Percentiles rank a stretch among this genome's conserved stretches.
Conservation (phyloP, 129 eudicot genomes). For the Lactuca saligna region DNA sequence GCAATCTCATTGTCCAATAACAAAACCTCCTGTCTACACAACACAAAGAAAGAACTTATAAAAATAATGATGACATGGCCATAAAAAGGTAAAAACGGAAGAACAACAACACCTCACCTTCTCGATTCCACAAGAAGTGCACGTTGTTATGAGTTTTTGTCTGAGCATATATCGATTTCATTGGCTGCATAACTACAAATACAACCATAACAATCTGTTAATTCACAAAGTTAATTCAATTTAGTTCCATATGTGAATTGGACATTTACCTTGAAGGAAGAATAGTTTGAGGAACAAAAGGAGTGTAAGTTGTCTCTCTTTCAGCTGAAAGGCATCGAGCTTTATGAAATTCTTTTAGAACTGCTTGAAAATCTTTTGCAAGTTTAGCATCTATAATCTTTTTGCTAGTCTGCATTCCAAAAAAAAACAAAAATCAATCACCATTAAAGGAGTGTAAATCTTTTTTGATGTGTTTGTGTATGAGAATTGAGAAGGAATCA, state of each 20-base stretch:
- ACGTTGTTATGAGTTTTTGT: constrained; percentile 54
- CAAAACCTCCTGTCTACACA: constrained; percentile 49
- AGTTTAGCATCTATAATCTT: constrained; percentile 94
- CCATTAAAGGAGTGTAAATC: neutral
- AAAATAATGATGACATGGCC: no score
- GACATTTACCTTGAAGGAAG: constrained; percentile 69
- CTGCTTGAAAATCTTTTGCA: constrained; percentile 95
- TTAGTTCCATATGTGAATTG: no score
- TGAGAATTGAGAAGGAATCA: neutral
- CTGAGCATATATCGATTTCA: constrained; percentile 51
- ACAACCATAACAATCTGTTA: neutral
- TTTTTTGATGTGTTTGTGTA: neutral
- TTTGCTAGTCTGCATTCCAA: constrained; percentile 69
- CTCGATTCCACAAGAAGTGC: constrained; percentile 77
- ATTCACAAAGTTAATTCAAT: neutral
- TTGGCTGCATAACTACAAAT: constrained; percentile 58
- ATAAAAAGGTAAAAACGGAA: no score
- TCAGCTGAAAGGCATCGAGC: constrained; percentile 94
- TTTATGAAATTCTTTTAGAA: constrained; percentile 88
- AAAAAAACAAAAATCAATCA: neutral
- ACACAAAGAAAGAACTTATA: neutral
- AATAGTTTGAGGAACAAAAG: constrained; percentile 71
- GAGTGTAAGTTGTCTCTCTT: constrained; percentile 88
- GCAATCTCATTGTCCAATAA: no score
- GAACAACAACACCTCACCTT: constrained; percentile 37